Conservation (phyloP, 2,329 filamentous ascomycete genomes). For the Calonectria multiphialidica region DNA sequence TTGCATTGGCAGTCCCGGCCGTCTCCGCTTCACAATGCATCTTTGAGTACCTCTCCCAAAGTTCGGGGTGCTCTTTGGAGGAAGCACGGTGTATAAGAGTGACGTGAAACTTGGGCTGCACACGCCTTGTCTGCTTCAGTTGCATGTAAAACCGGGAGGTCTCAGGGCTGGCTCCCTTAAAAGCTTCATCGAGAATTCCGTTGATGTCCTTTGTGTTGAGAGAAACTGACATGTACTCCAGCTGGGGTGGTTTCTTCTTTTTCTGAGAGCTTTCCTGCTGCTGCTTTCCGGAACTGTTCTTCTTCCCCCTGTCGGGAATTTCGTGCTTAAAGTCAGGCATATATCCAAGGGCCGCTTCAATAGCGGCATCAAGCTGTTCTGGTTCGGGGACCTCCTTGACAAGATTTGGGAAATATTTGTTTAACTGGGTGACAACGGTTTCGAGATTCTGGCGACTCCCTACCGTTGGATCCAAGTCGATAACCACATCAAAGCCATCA, state of each 20-base stretch:
- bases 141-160: constrained; percentile 74
- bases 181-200: constrained; percentile 76
- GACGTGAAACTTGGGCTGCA: constrained; percentile 92
- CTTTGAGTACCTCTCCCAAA: constrained; percentile 82
- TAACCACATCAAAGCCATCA: constrained; percentile 83
- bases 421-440: constrained; percentile 77
- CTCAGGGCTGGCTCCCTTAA: constrained; percentile 65
- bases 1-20: constrained; percentile 41
- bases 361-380: constrained; percentile 83
- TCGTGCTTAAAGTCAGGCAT: constrained; percentile 81
- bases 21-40: constrained; percentile 64
- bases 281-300: constrained; percentile 46
- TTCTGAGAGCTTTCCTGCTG: constrained; percentile 46
- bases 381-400: constrained; percentile 77
- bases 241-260: constrained; percentile 56
- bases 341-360: constrained; percentile 81
- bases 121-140: constrained; percentile 77
- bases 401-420: constrained; percentile 82
- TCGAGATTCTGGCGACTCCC: constrained; percentile 91
- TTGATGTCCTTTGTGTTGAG: constrained; percentile 58
- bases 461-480: constrained; percentile 82
- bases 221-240: constrained; percentile 70
- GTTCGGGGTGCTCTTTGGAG: constrained; percentile 69
- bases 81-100: constrained; percentile 88
- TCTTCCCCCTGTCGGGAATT: constrained; percentile 70